Evolutionary conservation across 2,329 filamentous ascomycete genomes (phyloP), one percentile per base, ranked within the genome.

Genomic region (Talaromyces marneffei): DNA sequence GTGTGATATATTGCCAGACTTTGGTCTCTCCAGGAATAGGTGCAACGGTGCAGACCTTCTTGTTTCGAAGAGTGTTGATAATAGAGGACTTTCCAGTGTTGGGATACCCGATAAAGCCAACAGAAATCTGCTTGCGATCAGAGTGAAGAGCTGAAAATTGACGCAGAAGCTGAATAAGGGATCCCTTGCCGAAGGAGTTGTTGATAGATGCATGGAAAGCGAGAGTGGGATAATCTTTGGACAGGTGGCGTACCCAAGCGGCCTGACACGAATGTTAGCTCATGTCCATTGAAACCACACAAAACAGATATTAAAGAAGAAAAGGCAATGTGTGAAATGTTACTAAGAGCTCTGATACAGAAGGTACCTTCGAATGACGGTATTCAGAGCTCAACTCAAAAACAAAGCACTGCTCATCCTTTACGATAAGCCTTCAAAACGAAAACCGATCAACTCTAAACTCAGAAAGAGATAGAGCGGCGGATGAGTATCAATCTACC

Each of bases 21-120:
- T 97, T 97, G 35, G 93, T 97, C 80, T 97, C 92, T 14, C 92
- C 94, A 6, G 94, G 93, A 64, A 97, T 96, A 5, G 93, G 94
- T 6, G 94, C 94, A 3, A 96, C 91, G 16, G 83, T 94, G 78
- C 92, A 92, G 42, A 97, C 92, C 74, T 94, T 92, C 81, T 97
- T 97, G 75, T 92, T 93, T 50, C 92, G 85, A 2, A 99, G 80
- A 0, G 93, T 96, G 78, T 99, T 99, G 78, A 99, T 97, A 67
- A 99, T 94, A 46, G 90, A 94, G 2, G 90, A 96, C 76, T 99
- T 99, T 69, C 94, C 94, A 0, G 91, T 92, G 69, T 97, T 99
- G 3, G 94, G 94, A 66, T 94, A 94, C 25, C 88, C 88, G 67
- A 96, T 90, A 65, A 96, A 84, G 40, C 93, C 93, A 29, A 96